These are phyloP conservation scores for Eremomyces bilateralis DNA, from an alignment of 495 filamentous ascomycete genomes.

Conservation along the genomic window DNA sequence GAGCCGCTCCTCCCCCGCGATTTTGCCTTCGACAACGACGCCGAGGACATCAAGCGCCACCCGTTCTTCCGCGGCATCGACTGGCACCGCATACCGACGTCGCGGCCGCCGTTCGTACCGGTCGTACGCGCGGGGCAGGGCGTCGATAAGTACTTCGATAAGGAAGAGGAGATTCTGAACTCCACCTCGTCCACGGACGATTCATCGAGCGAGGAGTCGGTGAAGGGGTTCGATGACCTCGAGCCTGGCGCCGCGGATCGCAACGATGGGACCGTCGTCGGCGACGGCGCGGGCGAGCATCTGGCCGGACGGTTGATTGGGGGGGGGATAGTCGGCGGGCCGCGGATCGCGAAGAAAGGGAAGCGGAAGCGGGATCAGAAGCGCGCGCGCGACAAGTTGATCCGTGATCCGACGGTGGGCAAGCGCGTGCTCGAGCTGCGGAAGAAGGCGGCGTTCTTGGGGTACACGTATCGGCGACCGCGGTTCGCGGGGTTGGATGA, in stretches of 20 bases:
- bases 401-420: constrained; percentile 45
- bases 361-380: constrained; percentile 35
- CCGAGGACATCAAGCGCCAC: constrained; percentile 24
- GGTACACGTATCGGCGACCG: constrained; percentile 67
- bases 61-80: constrained; percentile 21
- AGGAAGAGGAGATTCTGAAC: constrained; percentile 35
- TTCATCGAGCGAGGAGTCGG: constrained; percentile 19
- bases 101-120: constrained; percentile 57
- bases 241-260: not conserved
- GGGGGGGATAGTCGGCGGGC: too few species aligned
- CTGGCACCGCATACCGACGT: constrained; percentile 28
- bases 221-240: constrained; percentile 21
- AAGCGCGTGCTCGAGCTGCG: constrained; percentile 50
- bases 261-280: not conserved
- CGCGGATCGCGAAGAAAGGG: too few species aligned
- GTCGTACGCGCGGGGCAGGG: constrained; percentile 38
- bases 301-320: too few species aligned
- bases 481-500: constrained; percentile 11
- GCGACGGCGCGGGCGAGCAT: not conserved
- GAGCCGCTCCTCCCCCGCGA: too few species aligned
- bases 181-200: constrained; percentile 9
- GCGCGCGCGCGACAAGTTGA: constrained; percentile 53
- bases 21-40: constrained; percentile 47
- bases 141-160: constrained; percentile 80
- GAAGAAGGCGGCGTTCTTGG: constrained; percentile 61